Percentiles rank a stretch among this genome's conserved stretches.
Evolutionary conservation across 2,329 filamentous ascomycete species (phyloP).

Genomic region (Chrysosporium keratinophilum): DNA sequence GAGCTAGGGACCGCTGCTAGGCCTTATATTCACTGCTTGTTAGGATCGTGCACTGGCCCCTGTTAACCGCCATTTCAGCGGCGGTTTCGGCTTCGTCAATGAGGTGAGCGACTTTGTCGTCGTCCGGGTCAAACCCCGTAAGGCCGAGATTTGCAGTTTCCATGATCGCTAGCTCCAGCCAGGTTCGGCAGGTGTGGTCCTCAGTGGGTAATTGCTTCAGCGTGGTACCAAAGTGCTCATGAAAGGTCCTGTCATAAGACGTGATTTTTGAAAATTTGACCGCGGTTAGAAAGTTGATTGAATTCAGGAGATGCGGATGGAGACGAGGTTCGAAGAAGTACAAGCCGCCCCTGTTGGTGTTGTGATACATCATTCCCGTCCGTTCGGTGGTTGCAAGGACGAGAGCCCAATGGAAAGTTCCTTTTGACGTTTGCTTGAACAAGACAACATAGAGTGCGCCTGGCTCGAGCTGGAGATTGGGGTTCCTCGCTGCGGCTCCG

Average conservation of each 20-base stretch:
- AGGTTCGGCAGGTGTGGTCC: constrained; percentile 8
- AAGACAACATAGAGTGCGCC: constrained; percentile 6
- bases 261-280: constrained; percentile 8
- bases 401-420: constrained; percentile 7
- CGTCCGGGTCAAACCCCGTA: not conserved
- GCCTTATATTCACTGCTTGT: too few relatives aligned
- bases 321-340: not conserved
- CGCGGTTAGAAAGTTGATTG: not conserved
- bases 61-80: too few relatives aligned
- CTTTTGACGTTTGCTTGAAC: not conserved
- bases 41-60: too few relatives aligned
- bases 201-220: constrained; percentile 1
- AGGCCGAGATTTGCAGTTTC: constrained; percentile 1
- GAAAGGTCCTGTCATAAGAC: constrained; percentile 2
- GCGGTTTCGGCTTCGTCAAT: not conserved
- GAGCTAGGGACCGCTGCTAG: too few relatives aligned
- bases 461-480: constrained; percentile 13
- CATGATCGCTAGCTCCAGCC: constrained; percentile 4
- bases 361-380: constrained; percentile 12
- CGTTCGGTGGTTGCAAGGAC: constrained; percentile 9
- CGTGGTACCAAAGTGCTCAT: not conserved
- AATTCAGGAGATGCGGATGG: constrained; percentile 9
- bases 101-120: not conserved
- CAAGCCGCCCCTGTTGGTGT: constrained; percentile 4
- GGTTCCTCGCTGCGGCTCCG: constrained; percentile 3